Evolutionary conservation across 345 rosid species (phyloP).

Genomic region (Salix caprea): DNA sequence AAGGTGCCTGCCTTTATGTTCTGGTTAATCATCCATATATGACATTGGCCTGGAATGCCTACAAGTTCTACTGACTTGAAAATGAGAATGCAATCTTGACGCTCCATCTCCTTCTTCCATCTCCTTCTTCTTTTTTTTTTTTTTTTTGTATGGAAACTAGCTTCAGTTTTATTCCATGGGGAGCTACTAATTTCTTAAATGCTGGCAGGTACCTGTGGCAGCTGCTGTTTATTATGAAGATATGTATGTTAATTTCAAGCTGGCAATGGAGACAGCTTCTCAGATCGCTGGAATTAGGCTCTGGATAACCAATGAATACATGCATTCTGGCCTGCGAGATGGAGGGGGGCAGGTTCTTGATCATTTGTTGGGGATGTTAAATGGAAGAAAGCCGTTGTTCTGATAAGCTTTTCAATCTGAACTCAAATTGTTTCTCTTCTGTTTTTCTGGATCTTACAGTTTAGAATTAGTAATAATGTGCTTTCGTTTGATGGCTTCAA

Average conservation of each 20-base stretch:
- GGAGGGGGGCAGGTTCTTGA: constrained; percentile 67
- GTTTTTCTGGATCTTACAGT: neutral
- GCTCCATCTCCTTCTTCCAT: too few relatives aligned
- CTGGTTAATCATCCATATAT: neutral
- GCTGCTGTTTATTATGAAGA: constrained; percentile 90
- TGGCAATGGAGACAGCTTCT: constrained; percentile 74
- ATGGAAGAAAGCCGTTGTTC: constrained; percentile 71
- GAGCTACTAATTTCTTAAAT: neutral
- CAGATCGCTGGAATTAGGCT: constrained; percentile 64
- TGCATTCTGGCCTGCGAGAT: constrained; percentile 94
- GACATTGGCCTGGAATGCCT: neutral
- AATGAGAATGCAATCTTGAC: neutral
- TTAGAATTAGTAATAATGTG: neutral
- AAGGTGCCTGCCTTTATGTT: constrained; percentile 37
- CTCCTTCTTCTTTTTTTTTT: too few relatives aligned
- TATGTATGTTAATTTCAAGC: constrained; percentile 77
- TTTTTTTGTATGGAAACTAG: neutral
- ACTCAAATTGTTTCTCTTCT: too few relatives aligned
- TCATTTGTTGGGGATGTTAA: constrained; percentile 76
- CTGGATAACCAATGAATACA: constrained; percentile 80
- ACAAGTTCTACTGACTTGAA: neutral
- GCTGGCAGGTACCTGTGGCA: constrained; percentile 72
- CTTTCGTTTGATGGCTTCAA: neutral
- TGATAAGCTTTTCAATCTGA: constrained; percentile 20
- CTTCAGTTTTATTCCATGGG: neutral